A percentile compares a stretch with the other conserved stretches of the same genome.
These are phyloP conservation scores for Solanum pinnatisectum DNA, from an alignment of 257 asterid species.

Conservation along the genomic window DNA sequence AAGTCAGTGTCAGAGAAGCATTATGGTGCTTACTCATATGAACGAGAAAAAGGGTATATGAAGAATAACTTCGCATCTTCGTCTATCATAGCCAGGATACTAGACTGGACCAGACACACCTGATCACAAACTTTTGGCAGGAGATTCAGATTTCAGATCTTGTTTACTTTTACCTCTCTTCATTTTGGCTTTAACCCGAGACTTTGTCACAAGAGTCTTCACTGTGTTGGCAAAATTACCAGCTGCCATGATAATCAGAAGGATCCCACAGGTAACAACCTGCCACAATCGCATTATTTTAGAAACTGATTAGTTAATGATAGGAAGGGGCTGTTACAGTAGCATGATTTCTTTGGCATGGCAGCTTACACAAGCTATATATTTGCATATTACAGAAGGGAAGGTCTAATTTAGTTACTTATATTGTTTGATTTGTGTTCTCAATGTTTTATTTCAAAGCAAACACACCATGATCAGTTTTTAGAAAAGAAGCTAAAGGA, in stretches of 20 bases:
- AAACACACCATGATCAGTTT: neutral
- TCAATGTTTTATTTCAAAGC: neutral
- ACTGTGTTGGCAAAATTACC: slow-evolving; percentile 87
- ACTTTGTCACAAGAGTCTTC: slow-evolving; percentile 76
- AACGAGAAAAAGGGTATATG: neutral
- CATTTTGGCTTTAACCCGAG: slow-evolving; percentile 83
- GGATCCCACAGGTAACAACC: slow-evolving; percentile 89
- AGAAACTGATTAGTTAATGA: neutral
- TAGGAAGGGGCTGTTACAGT: neutral
- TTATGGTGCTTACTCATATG: neutral
- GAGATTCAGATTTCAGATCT: slow-evolving; percentile 40
- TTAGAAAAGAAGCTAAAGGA: neutral
- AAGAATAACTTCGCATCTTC: neutral
- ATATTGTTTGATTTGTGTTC: neutral
- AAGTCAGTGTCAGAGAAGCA: neutral
- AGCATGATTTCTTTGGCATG: neutral
- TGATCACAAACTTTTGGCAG: slow-evolving; percentile 26
- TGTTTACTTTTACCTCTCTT: slow-evolving; percentile 64
- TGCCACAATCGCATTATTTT: slow-evolving; percentile 12
- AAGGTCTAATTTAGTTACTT: neutral
- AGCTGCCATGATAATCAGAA: slow-evolving; percentile 85
- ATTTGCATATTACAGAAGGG: neutral
- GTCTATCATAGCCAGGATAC: slow-evolving; percentile 7
- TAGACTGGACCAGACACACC: neutral
- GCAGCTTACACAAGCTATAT: neutral